Base-by-base conservation (phyloP, 192 early-diverging fungal genomes). In the Chytriomyces confervae region DNA sequence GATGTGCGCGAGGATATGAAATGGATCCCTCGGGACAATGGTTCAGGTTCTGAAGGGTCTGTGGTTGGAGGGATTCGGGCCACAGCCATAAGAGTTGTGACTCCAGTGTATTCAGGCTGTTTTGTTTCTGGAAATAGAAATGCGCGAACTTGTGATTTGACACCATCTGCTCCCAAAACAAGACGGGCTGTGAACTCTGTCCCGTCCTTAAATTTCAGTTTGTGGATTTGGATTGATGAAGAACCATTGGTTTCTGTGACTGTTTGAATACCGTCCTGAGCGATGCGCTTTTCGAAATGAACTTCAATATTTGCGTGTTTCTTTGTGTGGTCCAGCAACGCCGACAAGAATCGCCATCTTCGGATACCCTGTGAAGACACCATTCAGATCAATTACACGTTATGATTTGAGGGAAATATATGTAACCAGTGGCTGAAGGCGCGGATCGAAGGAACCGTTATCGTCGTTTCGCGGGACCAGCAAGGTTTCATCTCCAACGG, bases 31-130 rank as follows among this genome's bases (percentile, higher is more conserved):
- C 75, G 45, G 6, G 24, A 72, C 8, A 36, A 20, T 36, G 50
- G 51, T 36, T 36, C 36, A 36, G 36, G 36, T 36, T 36, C 36
- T 36, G 36, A 36, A 36, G 36, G 36, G 36, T 36, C 36, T 36
- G 36, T 36, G n/a, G 36, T 29, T 10, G 66, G n/a, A 8, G 81
- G 69, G 74, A 84, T 77, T 20, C 45, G 50, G n/a, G 83, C 81
- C 10, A 68, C 79, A 81, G 81, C 83, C 83, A 84, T 84, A 7
- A 84, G 72, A 16, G 84, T 86, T n/a, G 83, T 85, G 10, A 84
- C 80, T 6, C 83, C 83, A 48, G 69, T 72, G 20, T 72, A 72
- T 8, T 9, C 23, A 16, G 69, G 69, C 20, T 57, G 24, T 0
- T 64, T 50, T 7, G 53, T 49, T 18, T 75, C 80, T 43, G 69